A percentile compares a stretch with the other conserved stretches of the same genome.
Evolutionary conservation across 305 asterid species (phyloP).

Genomic region (Fraxinus albicans): DNA sequence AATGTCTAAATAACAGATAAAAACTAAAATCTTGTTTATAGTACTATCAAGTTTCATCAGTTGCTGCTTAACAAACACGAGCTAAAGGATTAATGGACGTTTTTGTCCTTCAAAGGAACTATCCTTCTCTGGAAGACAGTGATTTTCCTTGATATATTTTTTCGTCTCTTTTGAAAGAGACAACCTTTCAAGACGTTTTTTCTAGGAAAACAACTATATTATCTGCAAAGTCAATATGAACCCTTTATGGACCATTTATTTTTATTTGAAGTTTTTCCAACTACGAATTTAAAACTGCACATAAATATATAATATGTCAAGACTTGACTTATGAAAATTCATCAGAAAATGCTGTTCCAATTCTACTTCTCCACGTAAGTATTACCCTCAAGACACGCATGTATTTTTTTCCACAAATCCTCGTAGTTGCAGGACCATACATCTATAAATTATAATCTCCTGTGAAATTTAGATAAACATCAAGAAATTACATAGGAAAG

Average conservation of each 20-base stretch:
- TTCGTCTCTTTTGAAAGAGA: not conserved
- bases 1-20: not conserved
- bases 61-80: not conserved
- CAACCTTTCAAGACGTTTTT: not conserved
- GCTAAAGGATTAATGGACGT: not conserved
- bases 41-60: not conserved
- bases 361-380: not conserved
- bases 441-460: slow-evolving; percentile 18
- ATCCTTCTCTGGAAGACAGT: not conserved
- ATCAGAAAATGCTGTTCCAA: not conserved
- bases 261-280: not conserved
- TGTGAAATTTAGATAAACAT: not conserved
- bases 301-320: not conserved
- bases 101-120: not conserved
- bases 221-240: not conserved
- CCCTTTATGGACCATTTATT: not conserved
- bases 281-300: not conserved
- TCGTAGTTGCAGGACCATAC: not conserved
- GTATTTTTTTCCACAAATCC: not conserved
- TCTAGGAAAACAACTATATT: not conserved
- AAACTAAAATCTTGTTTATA: not conserved
- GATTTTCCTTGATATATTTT: not conserved
- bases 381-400: slow-evolving; percentile 10
- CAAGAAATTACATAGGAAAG: not conserved
- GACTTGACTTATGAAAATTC: not conserved